Base-by-base conservation (phyloP, 306 rosid species). In the Castanospermum australe region DNA sequence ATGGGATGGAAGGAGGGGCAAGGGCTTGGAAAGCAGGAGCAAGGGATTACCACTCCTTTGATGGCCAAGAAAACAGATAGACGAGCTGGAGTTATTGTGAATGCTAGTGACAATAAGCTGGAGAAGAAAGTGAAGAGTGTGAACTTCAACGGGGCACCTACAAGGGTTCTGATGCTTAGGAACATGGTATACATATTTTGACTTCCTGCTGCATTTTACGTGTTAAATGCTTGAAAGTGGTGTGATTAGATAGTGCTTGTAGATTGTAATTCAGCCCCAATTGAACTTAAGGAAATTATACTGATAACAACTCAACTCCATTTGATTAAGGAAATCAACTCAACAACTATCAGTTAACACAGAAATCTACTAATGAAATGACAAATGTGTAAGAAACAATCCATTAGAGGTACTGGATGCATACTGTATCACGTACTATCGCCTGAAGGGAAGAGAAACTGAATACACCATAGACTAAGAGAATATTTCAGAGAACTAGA, bases 1-100 rank as follows among this genome's bases (percentile, higher is more conserved):
- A 95, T 95, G 99, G 99, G 99, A 71, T 95, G 99, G 99, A 95
- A 95, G 74, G 85, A 93, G 64, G 99, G 99, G 45, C 99, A 95
- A 73, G 99, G 99, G 64, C 94, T 95, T 30, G 99, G 99, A 74
- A 95, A 86, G 74, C 99, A 88, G 76, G 98, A 95, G 82, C 99
- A 95, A 80, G 99, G 99, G 74, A 95, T 95, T 8, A 95, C 98
- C 8, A 95, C 98, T 55, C 99, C 99, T 15, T 82, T 95, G 86
- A 91, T 95, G 98, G 99, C 99, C 0, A 95, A 85, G 93, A 95
- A 95, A 74, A 95, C 99, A 0, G 98, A 95, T 76, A 84, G 97
- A 44, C 65, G 99, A 50, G 99, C 98, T 12, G 99, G 99, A 22
- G 99, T 95, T 74, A 95, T 95, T 77, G 98, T 95, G 17, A 95